Base-by-base conservation (phyloP, 441 rosid genomes). In the Hypseocharis bilobata region DNA sequence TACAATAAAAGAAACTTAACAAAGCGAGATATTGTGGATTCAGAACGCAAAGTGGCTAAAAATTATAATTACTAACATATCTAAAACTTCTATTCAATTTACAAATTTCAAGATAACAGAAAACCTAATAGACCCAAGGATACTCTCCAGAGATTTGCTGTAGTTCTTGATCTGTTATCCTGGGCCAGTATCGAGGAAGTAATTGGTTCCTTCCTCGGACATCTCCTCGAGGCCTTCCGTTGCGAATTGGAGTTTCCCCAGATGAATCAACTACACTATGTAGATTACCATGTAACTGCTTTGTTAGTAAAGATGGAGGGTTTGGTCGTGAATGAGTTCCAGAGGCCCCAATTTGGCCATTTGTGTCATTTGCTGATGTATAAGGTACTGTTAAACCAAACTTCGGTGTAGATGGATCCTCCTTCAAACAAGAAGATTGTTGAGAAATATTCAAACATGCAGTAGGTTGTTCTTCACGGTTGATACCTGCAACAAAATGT, bases 161-260 rank as follows among this genome's bases (percentile, higher is more conserved):
- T 67, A 81, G 86, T 80, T 82, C 91, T 81, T 82, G 92, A 73
- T 78, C 77, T 26, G 89, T 83, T 80, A 86, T 83, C 81, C 88
- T 86, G 22, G 99, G 96, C 89, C 84, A 85, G 79, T 88, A 91
- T 13, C 92, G 88, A 69, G 96, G 88, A 84, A 88, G 85, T 64
- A 85, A 72, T 67, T 82, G 96, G 83, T 67, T 78, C 58, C 80
- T 87, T 73, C 84, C 92, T 51, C 84, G 86, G 44, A 76, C 71
- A 81, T 91, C 96, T 54, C 70, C 79, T 64, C 85, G 84, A 65
- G 84, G 88, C 77, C 83, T 79, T 65, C 82, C 85, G 78, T 80
- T 83, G 64, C 76, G 83, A 58, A 62, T 65, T 42, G 78, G 86
- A 68, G 69, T 67, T 70, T 85, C 88, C 32, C 68, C 68, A n/a